Percentiles rank a stretch among this genome's conserved stretches.
Conservation (phyloP, 1,139 yeast genomes). For the Scheffersomyces titani region DNA sequence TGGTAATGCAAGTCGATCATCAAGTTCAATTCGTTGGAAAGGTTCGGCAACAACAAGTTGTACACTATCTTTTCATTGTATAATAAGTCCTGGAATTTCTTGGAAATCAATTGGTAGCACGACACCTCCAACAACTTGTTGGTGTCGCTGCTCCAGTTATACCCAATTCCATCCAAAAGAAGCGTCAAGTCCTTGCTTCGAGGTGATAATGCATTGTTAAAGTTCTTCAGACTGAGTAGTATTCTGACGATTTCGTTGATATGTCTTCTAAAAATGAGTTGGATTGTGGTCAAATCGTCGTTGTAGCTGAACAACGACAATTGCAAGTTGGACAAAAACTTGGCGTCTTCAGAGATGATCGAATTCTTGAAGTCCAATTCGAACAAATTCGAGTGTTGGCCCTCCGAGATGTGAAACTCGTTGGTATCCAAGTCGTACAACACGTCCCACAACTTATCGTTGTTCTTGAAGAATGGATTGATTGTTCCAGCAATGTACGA, state of each 20-base stretch:
- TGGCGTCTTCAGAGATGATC: slow-evolving; percentile 50
- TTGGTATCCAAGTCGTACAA: slow-evolving; percentile 56
- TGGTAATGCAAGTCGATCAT: slow-evolving; percentile 50
- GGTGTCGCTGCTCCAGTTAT: slow-evolving; percentile 46
- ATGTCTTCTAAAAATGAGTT: slow-evolving; percentile 48
- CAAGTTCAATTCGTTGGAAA: slow-evolving; percentile 43
- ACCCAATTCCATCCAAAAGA: slow-evolving; percentile 46
- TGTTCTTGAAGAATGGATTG: slow-evolving; percentile 63
- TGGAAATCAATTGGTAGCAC: slow-evolving; percentile 43
- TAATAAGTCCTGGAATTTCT: slow-evolving; percentile 39
- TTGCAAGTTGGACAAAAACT: slow-evolving; percentile 46
- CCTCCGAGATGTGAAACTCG: slow-evolving; percentile 38
- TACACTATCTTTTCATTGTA: slow-evolving; percentile 36
- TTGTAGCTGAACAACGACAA: slow-evolving; percentile 46
- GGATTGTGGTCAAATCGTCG: slow-evolving; percentile 51
- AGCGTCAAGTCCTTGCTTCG: slow-evolving; percentile 27
- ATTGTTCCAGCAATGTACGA: slow-evolving; percentile 68
- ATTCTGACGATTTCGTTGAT: slow-evolving; percentile 48
- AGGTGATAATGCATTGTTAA: slow-evolving; percentile 22
- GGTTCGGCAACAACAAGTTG: slow-evolving; percentile 36
- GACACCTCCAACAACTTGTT: slow-evolving; percentile 43
- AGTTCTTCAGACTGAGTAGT: slow-evolving; percentile 42
- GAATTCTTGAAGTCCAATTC: slow-evolving; percentile 29
- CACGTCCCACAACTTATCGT: slow-evolving; percentile 60
- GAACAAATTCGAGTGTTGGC: slow-evolving; percentile 7